phyloP scores from a whole-genome alignment of 2,329 filamentous ascomycete species.

The Colletotrichum tofieldiae region DNA sequence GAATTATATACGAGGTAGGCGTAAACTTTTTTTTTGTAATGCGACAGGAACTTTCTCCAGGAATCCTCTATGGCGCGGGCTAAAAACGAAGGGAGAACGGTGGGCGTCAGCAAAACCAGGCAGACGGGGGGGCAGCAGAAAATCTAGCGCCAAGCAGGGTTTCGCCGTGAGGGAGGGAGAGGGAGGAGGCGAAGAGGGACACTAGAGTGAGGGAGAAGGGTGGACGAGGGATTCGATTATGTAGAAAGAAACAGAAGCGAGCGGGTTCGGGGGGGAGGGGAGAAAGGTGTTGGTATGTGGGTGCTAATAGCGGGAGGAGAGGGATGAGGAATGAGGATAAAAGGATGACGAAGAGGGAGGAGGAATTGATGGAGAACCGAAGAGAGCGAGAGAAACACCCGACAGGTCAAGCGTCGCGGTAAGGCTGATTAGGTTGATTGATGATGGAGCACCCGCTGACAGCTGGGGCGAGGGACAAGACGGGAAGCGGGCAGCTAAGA shows the following conservation, averaged over 20 bases:
- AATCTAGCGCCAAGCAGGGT: conserved; percentile 18
- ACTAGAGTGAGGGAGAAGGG: conserved; percentile 21
- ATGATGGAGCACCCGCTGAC: conserved; percentile 37
- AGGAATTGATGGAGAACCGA: conserved; percentile 1
- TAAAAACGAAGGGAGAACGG: conserved; percentile 34
- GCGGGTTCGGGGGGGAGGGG: not conserved
- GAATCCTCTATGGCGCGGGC: conserved; percentile 41
- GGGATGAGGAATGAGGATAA: conserved; percentile 24
- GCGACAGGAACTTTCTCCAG: conserved; percentile 41
- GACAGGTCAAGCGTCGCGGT: conserved; percentile 35
- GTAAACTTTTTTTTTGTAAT: conserved; percentile 24
- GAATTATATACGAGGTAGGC: conserved; percentile 41
- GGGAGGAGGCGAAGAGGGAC: conserved; percentile 14
- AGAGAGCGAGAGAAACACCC: conserved; percentile 13
- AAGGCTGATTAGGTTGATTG: conserved; percentile 42
- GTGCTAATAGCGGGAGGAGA: conserved; percentile 25
- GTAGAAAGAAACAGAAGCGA: conserved; percentile 36
- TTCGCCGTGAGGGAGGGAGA: conserved; percentile 15
- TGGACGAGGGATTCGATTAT: conserved; percentile 12
- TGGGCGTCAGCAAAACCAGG: conserved; percentile 39
- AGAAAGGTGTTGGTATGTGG: conserved; percentile 14
- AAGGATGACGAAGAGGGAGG: conserved; percentile 22
- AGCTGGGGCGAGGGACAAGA: conserved; percentile 37
- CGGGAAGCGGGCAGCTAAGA: conserved; percentile 41
- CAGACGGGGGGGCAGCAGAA: conserved; percentile 27